Base-by-base conservation (phyloP, 345 rosid species). In the Durio zibethinus region DNA sequence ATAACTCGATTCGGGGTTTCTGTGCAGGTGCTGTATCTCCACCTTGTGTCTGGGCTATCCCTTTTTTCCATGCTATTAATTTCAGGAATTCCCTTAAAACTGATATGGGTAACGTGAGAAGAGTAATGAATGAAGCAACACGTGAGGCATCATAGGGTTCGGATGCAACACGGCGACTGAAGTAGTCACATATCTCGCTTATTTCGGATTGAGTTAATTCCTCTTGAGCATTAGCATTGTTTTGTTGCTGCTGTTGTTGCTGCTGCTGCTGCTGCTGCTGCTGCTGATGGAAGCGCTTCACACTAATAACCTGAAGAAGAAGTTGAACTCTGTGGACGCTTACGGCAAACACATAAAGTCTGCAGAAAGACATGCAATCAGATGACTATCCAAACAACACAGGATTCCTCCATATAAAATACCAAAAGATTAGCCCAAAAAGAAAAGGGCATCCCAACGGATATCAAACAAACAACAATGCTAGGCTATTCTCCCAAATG, bases 101-200 rank as follows among this genome's bases (percentile, higher is more conserved):
- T 5, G 97, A 87, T 82, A 97, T 91, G 29, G 98, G 99, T 82
- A 97, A 66, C 10, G 99, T 97, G 83, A 97, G 99, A 79, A 97
- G 97, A 29, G 99, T 97, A 78, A 97, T 97, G 85, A 97, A 97
- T 61, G 99, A 97, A 70, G 98, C 98, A 74, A 97, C 98, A n/a
- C 99, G 97, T 54, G 98, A 97, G 75, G 97, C 97, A 82, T 97
- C 98, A 11, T 94, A 97, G 47, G 99, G 99, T 82, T 97, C 99
- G n/a, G 99, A 92, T 43, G 98, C 98, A 56, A 97, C 99, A 20
- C 96, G 94, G 11, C 97, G 95, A 84, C 99, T 97, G 82, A 97
- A 97, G 85, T 97, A 97, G 80, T 97, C 98, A 4, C 99, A 97
- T 78, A 97, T 93, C 82, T 97, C 98, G 70, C 89, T 91, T 29